These are phyloP conservation scores for Exophiala spinifera DNA, from an alignment of 2,329 filamentous ascomycete genomes.

Conservation along the genomic window DNA sequence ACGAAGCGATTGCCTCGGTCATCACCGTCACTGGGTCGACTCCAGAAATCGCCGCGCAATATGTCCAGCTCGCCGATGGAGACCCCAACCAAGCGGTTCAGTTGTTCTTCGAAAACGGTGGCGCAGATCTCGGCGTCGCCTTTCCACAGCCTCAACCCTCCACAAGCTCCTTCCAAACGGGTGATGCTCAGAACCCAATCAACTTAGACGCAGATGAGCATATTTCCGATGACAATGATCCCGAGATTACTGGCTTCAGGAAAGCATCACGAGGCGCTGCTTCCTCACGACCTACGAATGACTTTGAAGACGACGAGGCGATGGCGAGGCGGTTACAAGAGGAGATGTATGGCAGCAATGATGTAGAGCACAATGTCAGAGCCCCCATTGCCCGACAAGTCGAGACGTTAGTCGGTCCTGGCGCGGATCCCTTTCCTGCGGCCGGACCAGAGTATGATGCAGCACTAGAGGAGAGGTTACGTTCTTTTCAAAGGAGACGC, in stretches of 20 bases:
- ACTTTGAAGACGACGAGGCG: constrained; percentile 78
- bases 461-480: constrained; percentile 62
- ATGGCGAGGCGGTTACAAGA: constrained; percentile 91
- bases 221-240: constrained; percentile 39
- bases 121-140: constrained; percentile 53
- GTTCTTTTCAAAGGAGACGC: constrained; percentile 41
- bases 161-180: constrained; percentile 11
- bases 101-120: constrained; percentile 86
- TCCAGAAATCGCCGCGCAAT: constrained; percentile 72
- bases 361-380: constrained; percentile 58
- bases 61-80: constrained; percentile 78
- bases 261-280: constrained; percentile 32
- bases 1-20: constrained; percentile 71
- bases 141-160: constrained; percentile 36
- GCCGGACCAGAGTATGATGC: constrained; percentile 52
- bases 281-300: constrained; percentile 34
- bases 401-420: constrained; percentile 82
- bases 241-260: constrained; percentile 36
- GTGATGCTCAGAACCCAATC: constrained; percentile 43
- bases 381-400: constrained; percentile 89
- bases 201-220: constrained; percentile 70
- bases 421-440: constrained; percentile 49
- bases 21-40: constrained; percentile 74
- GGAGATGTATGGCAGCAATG: constrained; percentile 70
- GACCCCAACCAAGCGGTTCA: constrained; percentile 83